Conservation (phyloP, 208 protist genomes). For the Blechomonas ayalai region DNA sequence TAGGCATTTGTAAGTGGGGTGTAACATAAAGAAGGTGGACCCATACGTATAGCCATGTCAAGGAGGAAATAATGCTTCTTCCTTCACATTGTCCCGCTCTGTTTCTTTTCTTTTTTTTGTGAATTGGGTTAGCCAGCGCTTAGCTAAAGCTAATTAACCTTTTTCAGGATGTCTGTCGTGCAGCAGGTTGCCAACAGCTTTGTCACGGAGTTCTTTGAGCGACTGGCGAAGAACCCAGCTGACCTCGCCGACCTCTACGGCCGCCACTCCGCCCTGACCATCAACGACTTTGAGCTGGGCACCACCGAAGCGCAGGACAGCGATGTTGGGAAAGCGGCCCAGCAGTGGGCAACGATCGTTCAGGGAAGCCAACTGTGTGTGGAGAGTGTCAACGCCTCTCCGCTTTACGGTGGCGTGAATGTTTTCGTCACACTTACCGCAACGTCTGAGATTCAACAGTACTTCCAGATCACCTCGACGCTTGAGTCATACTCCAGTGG, state of each 20-base stretch:
- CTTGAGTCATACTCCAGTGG: conserved; percentile 57
- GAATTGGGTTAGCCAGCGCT: neutral
- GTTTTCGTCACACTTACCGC: conserved; percentile 56
- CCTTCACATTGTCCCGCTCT: no score
- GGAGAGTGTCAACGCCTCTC: conserved; percentile 51
- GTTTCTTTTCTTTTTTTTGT: conserved; percentile 4
- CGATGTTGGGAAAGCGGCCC: conserved; percentile 30
- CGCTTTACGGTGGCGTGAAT: conserved; percentile 66
- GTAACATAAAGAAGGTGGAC: no score
- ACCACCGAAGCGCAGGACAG: conserved; percentile 34
- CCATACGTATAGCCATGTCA: no score
- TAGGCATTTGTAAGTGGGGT: no score
- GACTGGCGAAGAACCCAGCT: conserved; percentile 46
- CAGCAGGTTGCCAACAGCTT: conserved; percentile 78
- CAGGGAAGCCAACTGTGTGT: conserved; percentile 59
- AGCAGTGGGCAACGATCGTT: conserved; percentile 54
- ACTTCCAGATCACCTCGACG: conserved; percentile 69
- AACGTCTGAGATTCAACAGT: conserved; percentile 42
- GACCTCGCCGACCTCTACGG: conserved; percentile 60
- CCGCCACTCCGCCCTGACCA: conserved; percentile 39
- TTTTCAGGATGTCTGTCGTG: conserved; percentile 29
- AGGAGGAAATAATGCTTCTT: no score
- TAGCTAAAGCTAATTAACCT: neutral
- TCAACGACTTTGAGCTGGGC: conserved; percentile 82
- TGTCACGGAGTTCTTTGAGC: conserved; percentile 77